Conservation (phyloP, 2,329 filamentous ascomycete genomes). For the Colletotrichum scovillei region DNA sequence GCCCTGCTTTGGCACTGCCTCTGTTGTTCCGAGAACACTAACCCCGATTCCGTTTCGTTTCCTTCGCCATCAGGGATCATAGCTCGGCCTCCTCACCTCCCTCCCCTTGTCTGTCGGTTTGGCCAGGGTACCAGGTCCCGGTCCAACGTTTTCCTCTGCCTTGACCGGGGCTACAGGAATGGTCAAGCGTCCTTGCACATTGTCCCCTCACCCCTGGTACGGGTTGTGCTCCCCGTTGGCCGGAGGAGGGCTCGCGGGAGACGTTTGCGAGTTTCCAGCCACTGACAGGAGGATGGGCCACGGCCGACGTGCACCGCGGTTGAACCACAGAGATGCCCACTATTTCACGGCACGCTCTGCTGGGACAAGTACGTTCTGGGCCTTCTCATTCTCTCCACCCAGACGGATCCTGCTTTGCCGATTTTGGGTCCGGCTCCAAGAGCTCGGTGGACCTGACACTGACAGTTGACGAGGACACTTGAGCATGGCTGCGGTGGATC, state of each 20-base stretch:
- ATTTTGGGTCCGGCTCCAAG: slow-evolving; percentile 25
- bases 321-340: neutral
- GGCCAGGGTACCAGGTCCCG: slow-evolving; percentile 16
- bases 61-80: slow-evolving; percentile 17
- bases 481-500: neutral
- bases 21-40: slow-evolving; percentile 10
- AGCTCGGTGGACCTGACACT: slow-evolving; percentile 21
- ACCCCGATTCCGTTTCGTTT: slow-evolving; percentile 29
- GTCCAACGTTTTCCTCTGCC: slow-evolving; percentile 16
- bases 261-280: slow-evolving; percentile 17
- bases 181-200: slow-evolving; percentile 12
- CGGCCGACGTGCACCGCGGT: slow-evolving; percentile 4
- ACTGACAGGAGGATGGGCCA: slow-evolving; percentile 20
- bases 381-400: slow-evolving; percentile 20
- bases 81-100: slow-evolving; percentile 11
- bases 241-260: slow-evolving; percentile 25
- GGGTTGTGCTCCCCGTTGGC: slow-evolving; percentile 23
- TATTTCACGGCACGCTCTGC: neutral
- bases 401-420: slow-evolving; percentile 18
- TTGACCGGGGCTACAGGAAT: slow-evolving; percentile 15
- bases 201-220: slow-evolving; percentile 18
- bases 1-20: slow-evolving; percentile 4
- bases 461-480: neutral
- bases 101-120: slow-evolving; percentile 1
- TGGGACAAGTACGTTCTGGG: slow-evolving; percentile 26